Base-by-base conservation (phyloP, 116 monocot species). In the Papilionanthe hybrid region DNA sequence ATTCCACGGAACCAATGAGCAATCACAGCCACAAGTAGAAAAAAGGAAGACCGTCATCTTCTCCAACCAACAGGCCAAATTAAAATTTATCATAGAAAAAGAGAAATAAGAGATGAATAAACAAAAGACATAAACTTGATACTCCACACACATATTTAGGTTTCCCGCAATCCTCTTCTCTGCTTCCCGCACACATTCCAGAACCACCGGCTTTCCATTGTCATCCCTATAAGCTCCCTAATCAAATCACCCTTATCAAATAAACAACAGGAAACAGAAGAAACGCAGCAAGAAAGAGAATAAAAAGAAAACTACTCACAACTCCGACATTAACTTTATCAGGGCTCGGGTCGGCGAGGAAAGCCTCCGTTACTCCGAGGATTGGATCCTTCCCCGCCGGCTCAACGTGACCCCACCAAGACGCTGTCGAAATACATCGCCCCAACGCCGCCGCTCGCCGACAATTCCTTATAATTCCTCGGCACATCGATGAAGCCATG, bases 171-270 rank as follows among this genome's bases (percentile, higher is more conserved):
- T 86, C 81, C 89, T 85, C 82, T 91, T 77, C 78, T 94, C 98
- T 25, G 98, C 98, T 83, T 99, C 90, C 72, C 93, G 84, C 15
- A 94, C 98, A 72, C 98, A 99, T 6, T 94, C 91, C 0, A 99
- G 90, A 71, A 99, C 98, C 81, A 94, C 98, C 43, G 98, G 95
- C 85, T 94, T 94, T 79, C 98, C 95, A 72, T 93, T 82, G 80
- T 99, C 94, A 81, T 99, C 98, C 5, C 98, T 86, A 79, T 99
- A 99, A 83, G 98, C 98, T 79, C 98, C 98, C 98, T 98, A 79
- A 55, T 11, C 20, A 49, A 5, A 72, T 63, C 73, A 73, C 23
- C 45, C 42, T 45, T 29, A n/a, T 17, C 72, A 57, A 78, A 45
- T 19, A 15, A 50, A 13, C 42, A 79, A n/a, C 28, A 47, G 37